Evolutionary conservation across 768 basidiomycete genomes (phyloP).

Genomic region (Mycena rosella): DNA sequence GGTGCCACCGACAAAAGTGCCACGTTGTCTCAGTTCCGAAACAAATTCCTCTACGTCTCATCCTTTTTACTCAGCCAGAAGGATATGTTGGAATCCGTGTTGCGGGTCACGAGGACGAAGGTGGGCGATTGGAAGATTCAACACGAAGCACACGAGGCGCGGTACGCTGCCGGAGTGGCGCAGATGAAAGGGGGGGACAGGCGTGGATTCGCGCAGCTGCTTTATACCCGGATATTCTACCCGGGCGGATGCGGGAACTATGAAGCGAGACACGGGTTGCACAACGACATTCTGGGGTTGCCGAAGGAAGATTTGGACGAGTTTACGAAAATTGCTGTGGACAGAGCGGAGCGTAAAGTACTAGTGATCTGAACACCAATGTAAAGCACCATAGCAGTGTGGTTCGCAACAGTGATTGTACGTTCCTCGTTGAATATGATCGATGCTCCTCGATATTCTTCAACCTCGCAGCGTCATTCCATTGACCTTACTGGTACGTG

Average conservation of each 20-base stretch:
- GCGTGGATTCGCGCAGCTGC: not conserved
- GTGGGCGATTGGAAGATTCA: constrained; percentile 9
- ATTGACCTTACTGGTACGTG: no score
- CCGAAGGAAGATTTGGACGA: no score
- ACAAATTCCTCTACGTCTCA: constrained; percentile 5
- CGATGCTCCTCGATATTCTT: no score
- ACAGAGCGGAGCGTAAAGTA: constrained; percentile 10
- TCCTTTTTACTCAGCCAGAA: constrained; percentile 14
- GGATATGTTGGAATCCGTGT: no score
- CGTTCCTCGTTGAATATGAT: no score
- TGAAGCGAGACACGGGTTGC: constrained; percentile 9
- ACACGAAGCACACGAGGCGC: constrained; percentile 9
- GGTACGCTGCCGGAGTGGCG: constrained; percentile 5
- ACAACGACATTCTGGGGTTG: constrained; percentile 10
- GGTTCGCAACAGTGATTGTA: no score
- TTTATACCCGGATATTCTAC: constrained; percentile 3
- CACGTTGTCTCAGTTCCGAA: constrained; percentile 12
- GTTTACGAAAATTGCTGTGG: constrained; percentile 9
- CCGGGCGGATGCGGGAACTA: constrained; percentile 6
- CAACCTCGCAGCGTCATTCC: no score
- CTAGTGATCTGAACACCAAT: constrained; percentile 11
- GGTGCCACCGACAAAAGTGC: constrained; percentile 11
- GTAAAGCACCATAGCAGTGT: no score
- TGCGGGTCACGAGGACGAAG: constrained; percentile 11
- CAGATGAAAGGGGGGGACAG: no score